Evolutionary conservation across 306 rosid genomes (phyloP).

Genomic region (Quercus suber): DNA sequence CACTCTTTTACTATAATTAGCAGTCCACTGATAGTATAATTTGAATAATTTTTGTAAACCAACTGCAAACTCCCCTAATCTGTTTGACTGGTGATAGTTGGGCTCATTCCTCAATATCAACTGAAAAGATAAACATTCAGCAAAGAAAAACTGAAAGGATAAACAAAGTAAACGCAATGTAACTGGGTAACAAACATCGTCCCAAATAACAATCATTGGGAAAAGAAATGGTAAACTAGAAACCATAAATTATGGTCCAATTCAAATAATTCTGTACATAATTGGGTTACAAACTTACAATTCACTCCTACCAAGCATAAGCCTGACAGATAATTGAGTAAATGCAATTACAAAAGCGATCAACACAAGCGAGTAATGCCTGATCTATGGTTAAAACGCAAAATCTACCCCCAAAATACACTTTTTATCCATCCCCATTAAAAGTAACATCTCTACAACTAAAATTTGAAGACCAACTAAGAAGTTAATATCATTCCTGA

Average conservation of each 20-base stretch:
- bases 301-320: slow-evolving; percentile 5
- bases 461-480: not conserved
- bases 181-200: not conserved
- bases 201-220: not conserved
- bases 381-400: slow-evolving; percentile 18
- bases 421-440: not conserved
- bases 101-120: not conserved
- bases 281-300: not conserved
- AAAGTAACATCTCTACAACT: not conserved
- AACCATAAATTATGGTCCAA: not conserved
- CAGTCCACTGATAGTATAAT: not conserved
- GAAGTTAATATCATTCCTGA: not conserved
- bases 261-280: slow-evolving; percentile 4
- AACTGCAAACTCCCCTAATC: not conserved
- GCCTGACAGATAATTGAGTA: not conserved
- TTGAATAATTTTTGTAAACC: not conserved
- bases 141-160: no score
- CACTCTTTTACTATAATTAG: not conserved
- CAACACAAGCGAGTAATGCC: not conserved
- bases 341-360: no score
- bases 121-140: not conserved
- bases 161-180: not conserved
- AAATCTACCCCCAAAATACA: slow-evolving; percentile 2
- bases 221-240: not conserved
- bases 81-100: not conserved